These are phyloP conservation scores for Neurospora sp. DNA, from an alignment of 495 filamentous ascomycete species.

Conservation along the genomic window DNA sequence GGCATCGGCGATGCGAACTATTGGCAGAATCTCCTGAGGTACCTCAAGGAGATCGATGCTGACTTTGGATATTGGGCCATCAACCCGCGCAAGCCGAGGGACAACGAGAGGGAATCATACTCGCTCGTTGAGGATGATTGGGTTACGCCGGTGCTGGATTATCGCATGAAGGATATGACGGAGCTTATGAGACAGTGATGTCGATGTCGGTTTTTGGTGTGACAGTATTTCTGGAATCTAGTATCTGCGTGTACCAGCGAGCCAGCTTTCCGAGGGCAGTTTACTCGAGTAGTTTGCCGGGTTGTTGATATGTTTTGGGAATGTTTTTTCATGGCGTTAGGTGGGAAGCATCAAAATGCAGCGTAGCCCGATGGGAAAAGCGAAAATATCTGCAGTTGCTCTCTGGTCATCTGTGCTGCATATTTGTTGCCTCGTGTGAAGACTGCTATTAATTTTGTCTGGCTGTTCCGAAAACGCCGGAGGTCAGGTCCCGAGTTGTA, in stretches of 20 bases:
- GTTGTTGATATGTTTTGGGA: neutral
- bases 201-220: neutral
- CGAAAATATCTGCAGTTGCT: neutral
- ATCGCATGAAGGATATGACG: constrained; percentile 45
- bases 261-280: neutral
- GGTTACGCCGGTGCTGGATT: constrained; percentile 45
- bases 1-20: constrained; percentile 44
- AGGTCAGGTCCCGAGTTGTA: neutral
- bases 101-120: constrained; percentile 43
- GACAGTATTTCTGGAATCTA: neutral
- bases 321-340: neutral
- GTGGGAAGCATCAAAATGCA: neutral
- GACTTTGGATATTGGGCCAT: constrained; percentile 58
- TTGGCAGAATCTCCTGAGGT: constrained; percentile 47
- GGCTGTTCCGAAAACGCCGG: neutral
- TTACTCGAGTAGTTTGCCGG: neutral
- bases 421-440: neutral
- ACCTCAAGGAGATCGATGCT: constrained; percentile 42
- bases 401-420: neutral
- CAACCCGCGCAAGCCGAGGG: constrained; percentile 48
- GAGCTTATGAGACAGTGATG: constrained; percentile 29
- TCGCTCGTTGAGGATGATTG: constrained; percentile 47
- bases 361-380: neutral
- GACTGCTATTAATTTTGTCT: neutral
- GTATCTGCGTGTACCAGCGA: neutral